phyloP scores from a whole-genome alignment of 2,329 filamentous ascomycete genomes.

The Cladosporium sp. region DNA sequence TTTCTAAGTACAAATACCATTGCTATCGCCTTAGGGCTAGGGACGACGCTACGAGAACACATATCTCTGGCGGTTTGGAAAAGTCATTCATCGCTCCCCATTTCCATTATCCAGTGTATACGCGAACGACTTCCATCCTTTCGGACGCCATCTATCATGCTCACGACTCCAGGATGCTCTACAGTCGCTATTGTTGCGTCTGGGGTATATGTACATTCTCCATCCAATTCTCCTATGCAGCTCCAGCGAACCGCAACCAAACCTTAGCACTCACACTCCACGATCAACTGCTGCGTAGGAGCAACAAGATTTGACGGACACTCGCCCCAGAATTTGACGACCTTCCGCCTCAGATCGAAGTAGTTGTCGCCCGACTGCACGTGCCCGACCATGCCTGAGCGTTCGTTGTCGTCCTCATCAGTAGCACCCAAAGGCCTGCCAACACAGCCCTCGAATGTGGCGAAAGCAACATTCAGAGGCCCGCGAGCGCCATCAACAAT shows the following conservation, averaged over 20 bases:
- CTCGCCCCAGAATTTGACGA: constrained; percentile 4
- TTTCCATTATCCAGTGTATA: no score
- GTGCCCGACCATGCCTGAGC: not conserved
- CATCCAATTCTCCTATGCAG: no score
- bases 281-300: constrained; percentile 2
- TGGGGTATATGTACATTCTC: constrained; percentile 1
- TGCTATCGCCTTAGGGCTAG: no score
- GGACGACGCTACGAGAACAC: no score
- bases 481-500: not conserved
- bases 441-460: constrained; percentile 4
- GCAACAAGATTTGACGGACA: not conserved
- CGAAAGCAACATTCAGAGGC: not conserved
- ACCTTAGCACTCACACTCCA: constrained; percentile 1
- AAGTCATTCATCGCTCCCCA: no score
- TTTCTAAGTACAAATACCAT: no score
- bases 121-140: no score
- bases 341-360: not conserved
- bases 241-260: no score
- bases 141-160: not conserved
- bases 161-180: not conserved
- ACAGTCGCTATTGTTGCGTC: not conserved
- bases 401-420: constrained; percentile 2
- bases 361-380: constrained; percentile 8
- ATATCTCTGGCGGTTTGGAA: no score
- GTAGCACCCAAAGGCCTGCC: not conserved